Evolutionary conservation across 2,329 filamentous ascomycete species (phyloP).

Genomic region (Fonsecaea monophora): DNA sequence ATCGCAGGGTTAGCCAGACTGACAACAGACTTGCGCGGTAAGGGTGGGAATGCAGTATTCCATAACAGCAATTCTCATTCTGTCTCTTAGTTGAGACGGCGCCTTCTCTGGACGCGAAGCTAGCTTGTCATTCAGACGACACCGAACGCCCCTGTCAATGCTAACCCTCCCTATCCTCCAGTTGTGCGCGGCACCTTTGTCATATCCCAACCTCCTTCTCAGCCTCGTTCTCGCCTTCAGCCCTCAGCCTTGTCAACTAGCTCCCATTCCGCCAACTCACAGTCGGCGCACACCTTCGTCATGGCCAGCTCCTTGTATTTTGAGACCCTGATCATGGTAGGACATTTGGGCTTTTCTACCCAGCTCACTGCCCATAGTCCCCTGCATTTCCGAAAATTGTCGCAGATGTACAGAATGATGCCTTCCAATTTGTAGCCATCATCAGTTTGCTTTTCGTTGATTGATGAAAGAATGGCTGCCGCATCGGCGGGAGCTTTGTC

Average conservation of each 20-base stretch:
- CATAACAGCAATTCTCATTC: neutral
- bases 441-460: neutral
- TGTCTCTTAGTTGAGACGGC: neutral
- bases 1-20: neutral
- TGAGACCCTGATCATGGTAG: neutral
- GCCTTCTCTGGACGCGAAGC: constrained; percentile 1
- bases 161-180: neutral
- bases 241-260: constrained; percentile 8
- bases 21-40: neutral
- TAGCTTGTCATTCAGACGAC: neutral
- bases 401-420: constrained; percentile 1
- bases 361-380: neutral
- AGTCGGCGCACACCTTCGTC: neutral
- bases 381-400: neutral
- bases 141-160: neutral
- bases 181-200: neutral
- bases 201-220: neutral
- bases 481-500: neutral
- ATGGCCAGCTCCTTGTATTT: constrained; percentile 1
- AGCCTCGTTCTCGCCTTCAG: constrained; percentile 11
- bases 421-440: neutral
- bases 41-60: neutral
- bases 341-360: constrained; percentile 1
- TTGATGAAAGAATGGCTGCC: neutral
- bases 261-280: neutral